Base-by-base conservation (phyloP, 306 rosid species). In the Casuarina cunninghamiana region DNA sequence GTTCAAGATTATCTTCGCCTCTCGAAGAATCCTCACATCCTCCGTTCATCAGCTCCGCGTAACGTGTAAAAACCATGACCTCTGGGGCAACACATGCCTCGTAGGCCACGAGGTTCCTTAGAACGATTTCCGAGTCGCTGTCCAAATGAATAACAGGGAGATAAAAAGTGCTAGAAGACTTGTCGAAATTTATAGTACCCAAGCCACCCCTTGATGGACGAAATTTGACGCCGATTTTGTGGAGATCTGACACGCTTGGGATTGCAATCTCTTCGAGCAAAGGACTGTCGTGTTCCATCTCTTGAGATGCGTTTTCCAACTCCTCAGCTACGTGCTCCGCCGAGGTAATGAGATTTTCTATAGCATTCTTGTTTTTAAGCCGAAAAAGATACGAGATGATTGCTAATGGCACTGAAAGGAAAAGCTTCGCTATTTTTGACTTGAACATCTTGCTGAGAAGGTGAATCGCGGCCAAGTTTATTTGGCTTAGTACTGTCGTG, bases 21-120 rank as follows among this genome's bases (percentile, higher is more conserved):
- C 71, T 46, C 58, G 17, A 26, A 75, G 49, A 45, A 75, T 44
- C 35, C 57, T 75, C 71, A 60, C 78, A 4, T 75, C 78, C 37
- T 74, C 78, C 78, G 6, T 75, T 75, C 71, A 75, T 75, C 38
- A 75, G 17, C 19, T 75, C 71, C 0, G 71, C 35, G 55, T 60
- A 75, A 42, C 71, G 78, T 32, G 78, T 60, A 3, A 75, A 35
- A 43, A 75, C 10, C 78, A 60, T 58, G 1, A 19, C 16, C 11
- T 61, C 57, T 1, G 70, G 71, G 4, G 51, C 78, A 16, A 45
- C 11, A 35, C 51, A 75, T 3, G 78, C 71, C 35, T 75, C 71
- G 10, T 58, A 75, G 3, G 78, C 78, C 16, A 74, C 78, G 2
- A 74, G 49, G 44, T 75, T 75, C 37, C 71, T 45, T 35, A 75